Base-by-base conservation (phyloP, 2,329 filamentous ascomycete genomes). In the Alternaria tenuissima region DNA sequence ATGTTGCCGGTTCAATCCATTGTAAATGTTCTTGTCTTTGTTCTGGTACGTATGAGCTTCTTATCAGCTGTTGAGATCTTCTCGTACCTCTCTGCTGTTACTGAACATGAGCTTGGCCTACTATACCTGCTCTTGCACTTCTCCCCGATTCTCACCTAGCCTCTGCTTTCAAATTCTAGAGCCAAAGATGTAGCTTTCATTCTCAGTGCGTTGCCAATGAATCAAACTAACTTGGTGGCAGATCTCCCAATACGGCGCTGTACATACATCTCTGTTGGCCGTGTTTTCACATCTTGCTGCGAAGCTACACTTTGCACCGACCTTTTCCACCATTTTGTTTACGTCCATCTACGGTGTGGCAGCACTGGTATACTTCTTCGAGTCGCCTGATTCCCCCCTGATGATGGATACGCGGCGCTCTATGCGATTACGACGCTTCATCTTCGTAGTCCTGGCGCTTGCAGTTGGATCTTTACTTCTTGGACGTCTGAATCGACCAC, bases 251-350 rank as follows among this genome's bases (percentile, higher is more conserved):
- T 66, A 75, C 61, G 69, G 72, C 46, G 72, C 70, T 52, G 60
- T 72, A 48, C 61, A 68, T 54, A 71, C 70, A 7, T 75, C 75
- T 18, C 65, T 77, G 26, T 52, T 74, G 36, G 62, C 64, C 36
- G 47, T 77, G 20, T 71, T 70, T 56, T 63, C 75, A 7, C 72
- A 57, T 57, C 67, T 76, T 28, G 71, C 66, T 59, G 69, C 74
- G 14, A 72, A 73, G 30, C 58, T 77, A 5, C 62, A 67, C 39
- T 60, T 71, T 34, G 53, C 59, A 12, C 55, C 64, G 8, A 71
- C 71, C 8, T 65, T 75, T 52, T 68, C 65, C 6, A 66, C 63
- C 28, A 51, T 74, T 39, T 74, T 73, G 67, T 77, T 78, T 52
- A 72, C 67, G 11, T 55, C 72, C 22, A 63, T 78, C 51, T 78